A percentile compares a stretch with the other conserved stretches of the same genome.
These are phyloP conservation scores for Sphagnum fallax DNA, from an alignment of 228 moss, liverwort and hornwort genomes.

Conservation along the genomic window DNA sequence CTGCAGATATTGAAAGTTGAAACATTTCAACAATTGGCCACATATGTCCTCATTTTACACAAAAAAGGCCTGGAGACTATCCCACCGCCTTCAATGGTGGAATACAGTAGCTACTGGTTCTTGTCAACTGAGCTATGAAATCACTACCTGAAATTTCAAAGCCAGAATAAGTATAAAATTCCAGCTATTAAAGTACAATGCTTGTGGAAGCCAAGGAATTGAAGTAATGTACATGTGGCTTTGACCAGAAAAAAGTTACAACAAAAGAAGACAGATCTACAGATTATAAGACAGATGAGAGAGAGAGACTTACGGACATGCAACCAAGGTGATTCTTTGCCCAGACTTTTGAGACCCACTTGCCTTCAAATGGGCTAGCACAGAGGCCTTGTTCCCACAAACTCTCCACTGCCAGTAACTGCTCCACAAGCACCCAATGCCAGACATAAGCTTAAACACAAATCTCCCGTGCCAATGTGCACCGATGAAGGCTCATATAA, in stretches of 20 bases:
- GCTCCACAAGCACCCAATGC: slow-evolving; percentile 13
- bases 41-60: not conserved
- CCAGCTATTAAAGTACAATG: not conserved
- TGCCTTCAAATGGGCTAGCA: slow-evolving; percentile 82
- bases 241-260: too few relatives aligned
- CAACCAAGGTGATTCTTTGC: slow-evolving; percentile 81
- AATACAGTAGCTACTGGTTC: too few relatives aligned
- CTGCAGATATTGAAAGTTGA: slow-evolving; percentile 18
- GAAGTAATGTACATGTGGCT: too few relatives aligned
- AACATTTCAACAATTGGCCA: not conserved
- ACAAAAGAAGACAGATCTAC: too few relatives aligned
- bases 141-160: not conserved
- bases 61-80: not conserved
- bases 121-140: not conserved
- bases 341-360: slow-evolving; percentile 94
- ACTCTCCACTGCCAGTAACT: slow-evolving; percentile 80
- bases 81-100: not conserved
- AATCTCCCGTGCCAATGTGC: too few relatives aligned
- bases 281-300: too few relatives aligned
- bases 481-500: too few relatives aligned
- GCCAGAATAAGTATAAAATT: not conserved
- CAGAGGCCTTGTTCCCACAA: slow-evolving; percentile 96
- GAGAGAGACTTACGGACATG: slow-evolving; percentile 58
- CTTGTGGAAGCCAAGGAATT: too few relatives aligned
- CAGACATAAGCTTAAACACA: not conserved